Base-by-base conservation (phyloP, 495 filamentous ascomycete genomes). In the Neurospora sp. region DNA sequence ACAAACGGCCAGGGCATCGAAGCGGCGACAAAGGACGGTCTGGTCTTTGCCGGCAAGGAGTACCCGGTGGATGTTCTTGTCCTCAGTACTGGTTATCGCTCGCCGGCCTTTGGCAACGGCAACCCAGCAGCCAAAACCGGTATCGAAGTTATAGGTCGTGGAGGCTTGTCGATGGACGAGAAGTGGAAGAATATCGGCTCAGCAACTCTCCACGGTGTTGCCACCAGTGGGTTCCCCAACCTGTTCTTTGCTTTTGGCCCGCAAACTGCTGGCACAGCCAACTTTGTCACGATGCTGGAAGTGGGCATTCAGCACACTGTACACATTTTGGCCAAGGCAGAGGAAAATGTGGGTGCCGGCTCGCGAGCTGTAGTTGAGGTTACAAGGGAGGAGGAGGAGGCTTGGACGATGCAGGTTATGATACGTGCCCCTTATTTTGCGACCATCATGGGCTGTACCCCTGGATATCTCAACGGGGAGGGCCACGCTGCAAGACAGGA, bases 401-500 rank as follows among this genome's bases (percentile, higher is more conserved):
- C 78, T 14, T 90, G 87, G 87, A 77, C 76, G 9, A 74, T 73
- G 69, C 77, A 81, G 73, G 81, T 88, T 38, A 35, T 85, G 74
- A 70, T 72, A 65, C 78, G 78, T 9, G 85, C 85, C 0, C 76
- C 71, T 2, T 81, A 77, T 20, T 80, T 86, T 59, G 80, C 81
- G 2, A 77, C 76, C 5, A 70, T 86, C 7, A 72, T 76, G 2
- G 79, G 83, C 16, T 91, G 89, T 79, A 90, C 87, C 8, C 88
- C 89, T 1, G 80, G 86, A 16, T 90, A 90, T 73, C 81, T 83
- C 69, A 90, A 85, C 40, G 77, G 71, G 12, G 85, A 90, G 74
- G 88, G 83, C 4, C 78, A 80, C 35, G 44, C 74, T 0, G 14
- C 73, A 14, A 65, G 74, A 35, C 70, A 71, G 3, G 77, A 76